These are phyloP conservation scores for Pythium biforme DNA, from an alignment of 352 stramenopile genomes.

Conservation along the genomic window DNA sequence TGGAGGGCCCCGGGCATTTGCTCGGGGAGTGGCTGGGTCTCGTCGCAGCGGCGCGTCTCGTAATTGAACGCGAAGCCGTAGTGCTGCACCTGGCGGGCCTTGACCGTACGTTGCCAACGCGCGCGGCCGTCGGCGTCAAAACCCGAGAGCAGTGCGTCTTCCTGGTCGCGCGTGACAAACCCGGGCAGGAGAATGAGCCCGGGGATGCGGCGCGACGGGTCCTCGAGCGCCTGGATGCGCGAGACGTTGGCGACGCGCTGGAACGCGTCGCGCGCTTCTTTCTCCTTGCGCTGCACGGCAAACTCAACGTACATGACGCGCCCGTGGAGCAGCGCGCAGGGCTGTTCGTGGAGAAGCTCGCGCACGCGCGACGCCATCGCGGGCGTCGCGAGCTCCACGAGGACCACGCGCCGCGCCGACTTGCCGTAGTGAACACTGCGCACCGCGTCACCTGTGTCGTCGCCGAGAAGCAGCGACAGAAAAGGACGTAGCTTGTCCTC, in stretches of 20 bases:
- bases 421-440: constrained; percentile 56
- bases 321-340: constrained; percentile 48
- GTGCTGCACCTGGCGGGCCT: constrained; percentile 85
- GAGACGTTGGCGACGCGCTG: constrained; percentile 56
- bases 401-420: constrained; percentile 48
- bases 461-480: constrained; percentile 33
- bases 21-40: constrained; percentile 40
- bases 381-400: constrained; percentile 46
- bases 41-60: constrained; percentile 67
- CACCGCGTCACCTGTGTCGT: constrained; percentile 21
- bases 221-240: constrained; percentile 37
- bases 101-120: constrained; percentile 71
- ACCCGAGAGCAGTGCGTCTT: constrained; percentile 46
- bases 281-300: constrained; percentile 58
- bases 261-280: constrained; percentile 63
- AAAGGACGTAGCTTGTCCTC: constrained; percentile 52
- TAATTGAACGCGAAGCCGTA: constrained; percentile 90
- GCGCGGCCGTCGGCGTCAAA: constrained; percentile 56
- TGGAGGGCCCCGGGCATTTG: constrained; percentile 43
- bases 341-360: constrained; percentile 53
- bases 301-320: constrained; percentile 79
- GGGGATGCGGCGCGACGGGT: constrained; percentile 47
- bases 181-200: constrained; percentile 60
- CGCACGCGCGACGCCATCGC: constrained; percentile 27
- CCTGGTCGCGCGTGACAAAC: constrained; percentile 66